Base-by-base conservation (phyloP, 495 filamentous ascomycete genomes). In the Xanthoparmelia taractica region DNA sequence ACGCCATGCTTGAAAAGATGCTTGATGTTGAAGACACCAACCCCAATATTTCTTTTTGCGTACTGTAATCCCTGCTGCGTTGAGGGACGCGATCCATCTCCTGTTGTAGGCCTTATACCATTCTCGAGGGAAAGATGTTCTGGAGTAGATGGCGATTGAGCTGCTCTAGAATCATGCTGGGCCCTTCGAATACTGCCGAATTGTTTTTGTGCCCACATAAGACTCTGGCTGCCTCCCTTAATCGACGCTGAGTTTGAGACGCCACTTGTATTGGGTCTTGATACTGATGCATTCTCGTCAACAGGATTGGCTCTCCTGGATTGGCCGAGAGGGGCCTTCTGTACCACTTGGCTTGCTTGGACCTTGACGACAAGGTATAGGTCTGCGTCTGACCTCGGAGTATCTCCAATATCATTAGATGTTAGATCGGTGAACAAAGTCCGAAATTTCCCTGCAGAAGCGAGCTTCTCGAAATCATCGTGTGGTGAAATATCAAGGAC, bases 361-460 rank as follows among this genome's bases (percentile, higher is more conserved):
- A 96, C 82, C 64, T 88, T 88, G 58, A 92, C 87, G n/a, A 96
- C 84, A 1, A 97, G 78, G 70, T 87, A 97, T 34, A 97, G 71
- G 56, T 92, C 84, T 13, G 79, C 79, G 4, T 85, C 84, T 55
- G 78, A 79, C 31, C 85, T 79, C 5, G 85, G 80, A 5, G 81
- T 83, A 63, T 96, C 90, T 29, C 91, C 91, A 66, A 95, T 87
- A 73, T 99, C 95, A 56, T 82, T 80, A 2, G 89, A 80, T 33
- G 85, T 86, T 20, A 97, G 76, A 64, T 97, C 90, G 20, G 89
- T 86, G 71, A 97, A 97, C 15, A 99, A 74, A 1, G 91, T 95
- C 69, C 88, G 91, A 73, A 92, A 79, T 70, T 84, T 87, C 60
- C 80, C 78, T 63, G 80, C 74, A 63, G 69, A 74, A 15, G 58